phyloP scores from a whole-genome alignment of 768 basidiomycete genomes.

The Phaeotremella fagi region DNA sequence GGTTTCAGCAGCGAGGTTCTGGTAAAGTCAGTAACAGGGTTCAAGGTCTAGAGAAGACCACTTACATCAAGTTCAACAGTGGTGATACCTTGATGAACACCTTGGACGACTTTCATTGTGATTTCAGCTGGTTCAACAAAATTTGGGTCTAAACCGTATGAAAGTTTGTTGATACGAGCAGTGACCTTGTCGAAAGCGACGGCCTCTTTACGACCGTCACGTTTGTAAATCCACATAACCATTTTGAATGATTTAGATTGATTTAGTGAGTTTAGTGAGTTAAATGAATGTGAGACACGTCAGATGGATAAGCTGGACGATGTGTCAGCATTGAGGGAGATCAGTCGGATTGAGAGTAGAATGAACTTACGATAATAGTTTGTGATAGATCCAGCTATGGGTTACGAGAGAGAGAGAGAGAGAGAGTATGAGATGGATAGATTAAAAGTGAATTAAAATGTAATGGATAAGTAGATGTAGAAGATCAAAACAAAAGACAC shows the following conservation, averaged over 20 bases:
- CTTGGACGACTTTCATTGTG: slow-evolving; percentile 64
- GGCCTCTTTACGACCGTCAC: slow-evolving; percentile 46
- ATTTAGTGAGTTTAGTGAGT: not conserved
- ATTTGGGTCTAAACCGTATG: slow-evolving; percentile 89
- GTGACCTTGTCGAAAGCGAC: slow-evolving; percentile 47
- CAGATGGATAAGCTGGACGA: not conserved
- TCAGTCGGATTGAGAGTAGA: no score
- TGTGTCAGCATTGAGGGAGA: not conserved
- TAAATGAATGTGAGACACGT: not conserved
- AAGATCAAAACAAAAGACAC: no score
- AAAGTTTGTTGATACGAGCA: slow-evolving; percentile 56
- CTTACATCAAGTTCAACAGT: slow-evolving; percentile 94
- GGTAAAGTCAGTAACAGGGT: not conserved
- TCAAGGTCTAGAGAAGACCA: slow-evolving; percentile 18
- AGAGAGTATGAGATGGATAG: no score
- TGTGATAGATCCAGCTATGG: no score
- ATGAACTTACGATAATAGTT: no score
- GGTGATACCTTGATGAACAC: slow-evolving; percentile 64
- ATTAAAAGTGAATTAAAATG: no score
- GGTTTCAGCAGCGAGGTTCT: slow-evolving; percentile 96
- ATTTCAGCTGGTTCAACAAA: slow-evolving; percentile 88
- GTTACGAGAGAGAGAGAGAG: no score
- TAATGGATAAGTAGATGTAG: no score
- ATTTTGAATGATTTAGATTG: slow-evolving; percentile 28
- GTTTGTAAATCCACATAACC: slow-evolving; percentile 46